Evolutionary conservation across 768 basidiomycete genomes (phyloP).

Genomic region (Cystofilobasidium macerans): DNA sequence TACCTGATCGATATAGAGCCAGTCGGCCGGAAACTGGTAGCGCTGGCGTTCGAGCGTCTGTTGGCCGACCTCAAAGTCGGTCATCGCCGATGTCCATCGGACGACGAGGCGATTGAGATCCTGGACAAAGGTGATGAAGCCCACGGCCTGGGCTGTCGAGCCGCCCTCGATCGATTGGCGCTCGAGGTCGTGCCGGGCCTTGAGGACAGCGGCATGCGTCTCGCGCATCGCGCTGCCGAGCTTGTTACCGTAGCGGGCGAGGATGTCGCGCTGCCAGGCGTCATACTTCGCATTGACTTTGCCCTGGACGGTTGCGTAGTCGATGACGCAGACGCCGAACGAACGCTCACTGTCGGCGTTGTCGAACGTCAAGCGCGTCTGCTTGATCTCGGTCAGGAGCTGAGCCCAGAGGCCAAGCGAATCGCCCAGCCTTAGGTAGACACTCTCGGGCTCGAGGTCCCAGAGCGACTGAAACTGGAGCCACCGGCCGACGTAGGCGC

Average conservation of each 20-base stretch:
- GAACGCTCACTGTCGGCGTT: constrained; percentile 84
- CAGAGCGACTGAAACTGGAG: constrained; percentile 96
- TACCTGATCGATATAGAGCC: constrained; percentile 96
- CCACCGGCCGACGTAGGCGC: constrained; percentile 92
- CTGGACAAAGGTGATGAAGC: constrained; percentile 98
- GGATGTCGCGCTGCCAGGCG: constrained; percentile 90
- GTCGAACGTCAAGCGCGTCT: constrained; percentile 90
- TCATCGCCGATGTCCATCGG: constrained; percentile 93
- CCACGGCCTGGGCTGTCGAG: constrained; percentile 94
- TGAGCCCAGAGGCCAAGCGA: constrained; percentile 90
- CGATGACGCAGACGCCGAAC: constrained; percentile 87
- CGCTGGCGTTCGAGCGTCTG: constrained; percentile 93
- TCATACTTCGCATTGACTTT: constrained; percentile 98
- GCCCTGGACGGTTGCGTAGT: constrained; percentile 96
- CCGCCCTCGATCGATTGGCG: constrained; percentile 76
- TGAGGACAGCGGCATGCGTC: constrained; percentile 82
- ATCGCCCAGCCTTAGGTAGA: constrained; percentile 83
- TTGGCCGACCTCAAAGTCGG: constrained; percentile 85
- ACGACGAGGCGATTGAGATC: constrained; percentile 95
- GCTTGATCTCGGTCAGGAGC: constrained; percentile 90
- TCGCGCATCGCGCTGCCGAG: constrained; percentile 94
- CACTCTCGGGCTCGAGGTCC: constrained; percentile 95
- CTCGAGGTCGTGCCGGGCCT: constrained; percentile 90
- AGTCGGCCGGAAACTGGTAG: constrained; percentile 92
- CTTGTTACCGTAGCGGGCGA: constrained; percentile 83